Evolutionary conservation across 2,329 filamentous ascomycete genomes (phyloP), one percentile per base, ranked within the genome.

Genomic region (Aspergillus unguis): DNA sequence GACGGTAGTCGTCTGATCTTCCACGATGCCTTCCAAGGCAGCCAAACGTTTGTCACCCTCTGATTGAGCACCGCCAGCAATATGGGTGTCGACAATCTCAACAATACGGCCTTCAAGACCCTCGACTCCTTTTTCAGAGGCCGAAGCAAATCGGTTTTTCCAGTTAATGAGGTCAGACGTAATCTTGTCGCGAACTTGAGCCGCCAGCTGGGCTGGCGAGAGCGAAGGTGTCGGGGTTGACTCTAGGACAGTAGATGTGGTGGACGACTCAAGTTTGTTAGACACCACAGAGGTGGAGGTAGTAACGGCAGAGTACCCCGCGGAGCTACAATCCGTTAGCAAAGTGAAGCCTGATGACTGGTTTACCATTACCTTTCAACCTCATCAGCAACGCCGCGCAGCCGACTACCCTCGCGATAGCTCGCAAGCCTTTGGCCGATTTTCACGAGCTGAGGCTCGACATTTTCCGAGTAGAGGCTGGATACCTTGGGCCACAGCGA

Each of bases 391-490:
- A 77, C 80, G 33, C 82, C 79, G 59, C 85, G 79, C 25, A 87
- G 62, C 60, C 83, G 85, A 66, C 82, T 83, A 23, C 83, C 83
- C 62, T 82, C 78, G 25, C 79, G 72, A 53, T 80, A 80, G 57
- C 75, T 77, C 37, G 91, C 92, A 8, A 99, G 81, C 42, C 92
- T 85, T 74, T 96, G 88, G 9, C 90, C 89, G 64, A 99, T 97
- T 63, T 91, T 90, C 52, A 92, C 83, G 10, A 99, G 80, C 71
- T 99, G 95, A 10, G 95, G 95, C 74, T 97, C 92, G 3, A 99
- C 92, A 62, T 95, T 96, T 65, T 96, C 86, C 8, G 86, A 83
- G 65, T 97, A 97, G 4, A 96, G 75, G 10, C 88, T 80, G 27
- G 87, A 84, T 8, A 96, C 58, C 58, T 87, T 86, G 2, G 92